phyloP scores from a whole-genome alignment of 2,329 filamentous ascomycete genomes.

The Arthroderma uncinatum region DNA sequence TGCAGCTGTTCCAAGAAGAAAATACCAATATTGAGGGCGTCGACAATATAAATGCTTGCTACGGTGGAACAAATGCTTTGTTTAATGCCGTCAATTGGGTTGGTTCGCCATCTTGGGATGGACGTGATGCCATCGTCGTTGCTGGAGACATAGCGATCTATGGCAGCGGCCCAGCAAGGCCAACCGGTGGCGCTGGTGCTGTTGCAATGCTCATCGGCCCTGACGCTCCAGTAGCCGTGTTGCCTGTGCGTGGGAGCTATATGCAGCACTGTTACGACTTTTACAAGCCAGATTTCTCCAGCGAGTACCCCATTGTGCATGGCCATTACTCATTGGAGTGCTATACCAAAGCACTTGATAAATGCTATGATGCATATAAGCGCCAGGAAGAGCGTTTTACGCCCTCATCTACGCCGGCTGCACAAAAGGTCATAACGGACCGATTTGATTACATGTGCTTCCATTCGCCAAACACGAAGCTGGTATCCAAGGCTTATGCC shows the following conservation, averaged over 20 bases:
- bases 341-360: conserved; percentile 63
- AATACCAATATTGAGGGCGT: conserved; percentile 71
- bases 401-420: conserved; percentile 33
- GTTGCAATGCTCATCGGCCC: conserved; percentile 66
- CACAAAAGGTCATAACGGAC: conserved; percentile 37
- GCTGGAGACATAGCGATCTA: conserved; percentile 70
- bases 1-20: conserved; percentile 63
- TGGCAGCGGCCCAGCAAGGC: conserved; percentile 65
- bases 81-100: conserved; percentile 72
- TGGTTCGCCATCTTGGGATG: conserved; percentile 78
- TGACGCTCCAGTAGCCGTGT: conserved; percentile 58
- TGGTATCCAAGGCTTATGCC: conserved; percentile 73
- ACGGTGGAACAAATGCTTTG: conserved; percentile 67
- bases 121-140: conserved; percentile 63
- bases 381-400: conserved; percentile 56
- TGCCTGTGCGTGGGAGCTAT: conserved; percentile 66
- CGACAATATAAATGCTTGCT: conserved; percentile 70
- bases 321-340: conserved; percentile 67
- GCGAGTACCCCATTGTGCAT: conserved; percentile 71
- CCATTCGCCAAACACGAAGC: conserved; percentile 78
- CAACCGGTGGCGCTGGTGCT: conserved; percentile 63
- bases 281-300: conserved; percentile 72
- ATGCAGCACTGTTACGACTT: conserved; percentile 78
- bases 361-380: conserved; percentile 69
- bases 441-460: conserved; percentile 76